Percentiles rank a stretch among this genome's conserved stretches.
Evolutionary conservation across 345 rosid genomes (phyloP).

Genomic region (Populus alba): DNA sequence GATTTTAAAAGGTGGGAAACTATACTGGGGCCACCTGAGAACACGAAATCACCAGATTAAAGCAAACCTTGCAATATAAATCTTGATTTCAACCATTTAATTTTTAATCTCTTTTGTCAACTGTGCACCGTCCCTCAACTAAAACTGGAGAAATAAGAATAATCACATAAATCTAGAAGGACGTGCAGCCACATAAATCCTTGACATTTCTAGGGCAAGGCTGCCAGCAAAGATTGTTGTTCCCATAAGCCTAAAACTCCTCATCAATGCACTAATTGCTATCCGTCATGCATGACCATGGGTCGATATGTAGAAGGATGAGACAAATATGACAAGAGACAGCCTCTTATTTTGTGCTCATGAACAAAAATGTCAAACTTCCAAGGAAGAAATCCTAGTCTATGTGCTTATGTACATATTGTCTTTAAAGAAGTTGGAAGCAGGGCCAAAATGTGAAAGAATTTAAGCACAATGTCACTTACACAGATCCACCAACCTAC

Average conservation of each 20-base stretch:
- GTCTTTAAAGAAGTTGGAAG: not conserved
- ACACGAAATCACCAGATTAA: conserved; percentile 1
- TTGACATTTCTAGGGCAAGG: not conserved
- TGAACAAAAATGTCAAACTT: not conserved
- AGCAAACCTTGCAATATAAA: not conserved
- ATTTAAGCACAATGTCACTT: not conserved
- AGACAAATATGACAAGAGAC: not conserved
- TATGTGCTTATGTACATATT: not conserved
- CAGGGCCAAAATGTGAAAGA: not conserved
- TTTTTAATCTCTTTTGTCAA: not conserved
- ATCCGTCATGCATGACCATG: not conserved
- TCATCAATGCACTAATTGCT: not conserved
- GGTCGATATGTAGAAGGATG: no score
- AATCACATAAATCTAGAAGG: not conserved
- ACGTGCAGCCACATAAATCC: not conserved
- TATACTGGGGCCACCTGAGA: conserved; percentile 86
- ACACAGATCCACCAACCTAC: not conserved
- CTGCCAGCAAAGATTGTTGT: not conserved
- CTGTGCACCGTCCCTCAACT: not conserved
- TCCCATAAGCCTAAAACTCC: not conserved
- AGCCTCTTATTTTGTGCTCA: not conserved
- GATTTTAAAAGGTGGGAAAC: conserved; percentile 68
- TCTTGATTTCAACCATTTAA: not conserved
- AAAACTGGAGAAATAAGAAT: not conserved
- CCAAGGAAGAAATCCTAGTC: not conserved